Conservation (phyloP, 2,329 filamentous ascomycete genomes). For the Nemania serpens region DNA sequence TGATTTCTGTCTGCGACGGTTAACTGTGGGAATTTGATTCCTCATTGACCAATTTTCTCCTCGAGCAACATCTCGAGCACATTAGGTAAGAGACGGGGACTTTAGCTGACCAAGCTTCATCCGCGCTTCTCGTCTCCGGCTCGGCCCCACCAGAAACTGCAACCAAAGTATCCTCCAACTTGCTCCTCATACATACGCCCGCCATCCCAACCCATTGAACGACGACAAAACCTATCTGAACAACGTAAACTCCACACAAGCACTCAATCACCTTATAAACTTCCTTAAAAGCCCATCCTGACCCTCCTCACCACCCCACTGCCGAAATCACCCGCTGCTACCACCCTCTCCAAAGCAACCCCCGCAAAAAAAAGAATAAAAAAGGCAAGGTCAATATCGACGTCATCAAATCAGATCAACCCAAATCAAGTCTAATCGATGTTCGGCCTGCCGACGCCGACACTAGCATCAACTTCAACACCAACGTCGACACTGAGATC, state of each 20-base stretch:
- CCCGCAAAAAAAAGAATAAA: too few relatives aligned
- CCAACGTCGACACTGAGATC: too few relatives aligned
- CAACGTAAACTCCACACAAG: background rate
- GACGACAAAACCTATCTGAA: background rate
- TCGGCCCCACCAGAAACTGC: conserved; percentile 14
- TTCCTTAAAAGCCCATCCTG: background rate
- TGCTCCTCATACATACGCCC: background rate
- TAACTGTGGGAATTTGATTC: too few relatives aligned
- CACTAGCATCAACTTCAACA: background rate
- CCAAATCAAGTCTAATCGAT: background rate
- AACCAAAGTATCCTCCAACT: too few relatives aligned
- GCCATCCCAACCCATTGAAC: background rate
- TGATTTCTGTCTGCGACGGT: too few relatives aligned
- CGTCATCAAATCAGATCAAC: background rate
- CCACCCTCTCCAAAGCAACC: too few relatives aligned
- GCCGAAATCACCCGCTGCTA: too few relatives aligned
- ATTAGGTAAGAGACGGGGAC: too few relatives aligned
- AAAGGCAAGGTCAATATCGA: too few relatives aligned
- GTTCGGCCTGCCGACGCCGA: background rate
- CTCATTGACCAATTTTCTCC: too few relatives aligned
- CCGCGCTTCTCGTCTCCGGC: background rate
- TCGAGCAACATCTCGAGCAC: too few relatives aligned
- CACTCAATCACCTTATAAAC: background rate
- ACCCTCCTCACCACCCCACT: background rate
- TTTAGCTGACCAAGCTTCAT: background rate